These are phyloP conservation scores for Penicillium sp. DNA, from an alignment of 2,329 filamentous ascomycete species.

Conservation along the genomic window DNA sequence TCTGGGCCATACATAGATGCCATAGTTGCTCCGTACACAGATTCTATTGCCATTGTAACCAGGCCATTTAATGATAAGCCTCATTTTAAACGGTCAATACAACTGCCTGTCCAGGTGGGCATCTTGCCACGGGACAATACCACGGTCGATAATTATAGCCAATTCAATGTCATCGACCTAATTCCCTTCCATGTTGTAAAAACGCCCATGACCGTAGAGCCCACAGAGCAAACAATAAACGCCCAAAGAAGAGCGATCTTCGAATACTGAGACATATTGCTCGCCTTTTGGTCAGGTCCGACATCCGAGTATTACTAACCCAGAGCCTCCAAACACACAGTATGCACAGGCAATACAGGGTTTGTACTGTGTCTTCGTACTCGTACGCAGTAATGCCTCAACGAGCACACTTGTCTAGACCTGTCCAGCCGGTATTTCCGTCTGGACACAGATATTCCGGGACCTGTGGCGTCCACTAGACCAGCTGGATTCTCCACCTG, in stretches of 20 bases:
- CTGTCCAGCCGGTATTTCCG: neutral
- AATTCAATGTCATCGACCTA: neutral
- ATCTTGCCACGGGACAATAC: neutral
- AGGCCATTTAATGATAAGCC: neutral
- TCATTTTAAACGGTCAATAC: neutral
- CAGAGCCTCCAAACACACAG: neutral
- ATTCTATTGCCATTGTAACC: neutral
- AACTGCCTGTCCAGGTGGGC: neutral
- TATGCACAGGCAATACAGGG: neutral
- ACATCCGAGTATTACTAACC: neutral
- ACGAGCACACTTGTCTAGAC: conserved; percentile 4
- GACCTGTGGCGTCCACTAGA: conserved; percentile 24
- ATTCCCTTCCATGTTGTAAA: neutral
- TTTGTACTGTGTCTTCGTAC: neutral
- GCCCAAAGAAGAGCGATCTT: neutral
- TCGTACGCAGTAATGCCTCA: neutral
- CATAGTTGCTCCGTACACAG: too few species aligned
- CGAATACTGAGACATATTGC: conserved; percentile 1
- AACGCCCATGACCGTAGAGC: too few species aligned
- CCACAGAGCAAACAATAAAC: neutral
- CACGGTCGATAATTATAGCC: neutral
- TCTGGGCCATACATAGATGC: neutral
- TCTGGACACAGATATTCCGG: conserved; percentile 10
- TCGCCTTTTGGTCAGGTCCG: neutral
- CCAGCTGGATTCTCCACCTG: conserved; percentile 16